Base-by-base conservation (phyloP, 2,329 filamentous ascomycete genomes). In the Xylariaceae sp. region DNA sequence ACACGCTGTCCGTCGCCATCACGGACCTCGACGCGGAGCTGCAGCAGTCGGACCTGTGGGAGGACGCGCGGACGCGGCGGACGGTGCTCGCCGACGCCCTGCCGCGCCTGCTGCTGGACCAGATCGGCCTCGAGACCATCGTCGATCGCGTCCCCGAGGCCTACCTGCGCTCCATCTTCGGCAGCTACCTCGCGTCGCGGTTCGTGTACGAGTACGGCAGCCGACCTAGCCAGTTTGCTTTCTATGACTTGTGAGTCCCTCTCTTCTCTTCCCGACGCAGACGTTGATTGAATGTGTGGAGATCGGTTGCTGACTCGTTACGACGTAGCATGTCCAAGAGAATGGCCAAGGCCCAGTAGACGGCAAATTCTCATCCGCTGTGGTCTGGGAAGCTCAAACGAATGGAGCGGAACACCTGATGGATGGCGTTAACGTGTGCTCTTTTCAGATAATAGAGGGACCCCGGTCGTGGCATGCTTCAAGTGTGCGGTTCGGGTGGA, bases 201-300 rank as follows among this genome's bases (percentile, higher is more conserved):
- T 98, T 98, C 58, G 87, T 98, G 25, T 98, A 98, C 61, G 79
- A 94, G 59, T 92, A 90, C 58, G 92, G 92, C 52, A 89, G 88
- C 57, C 81, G 77, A 46, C 89, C 92, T 5, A 92, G 83, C 67
- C 90, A 95, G 54, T 96, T 98, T 67, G 88, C 90, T 24, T 98
- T 98, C 72, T 98, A 94, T 63, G 87, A 94, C 58, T 98, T 96
- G 84, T 89, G 67, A 77, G 83, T 82, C 39, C 17, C 15, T 14
- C 19, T n/a, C n/a, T n/a, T n/a, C n/a, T n/a, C n/a, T n/a, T n/a
- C n/a, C n/a, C n/a, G n/a, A n/a, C n/a, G n/a, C n/a, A n/a, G n/a
- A n/a, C n/a, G n/a, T n/a, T n/a, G n/a, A n/a, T n/a, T n/a, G n/a
- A n/a, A n/a, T n/a, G n/a, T n/a, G n/a, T n/a, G n/a, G n/a, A n/a